phyloP scores from a whole-genome alignment of 495 filamentous ascomycete genomes.

The Penicillium waksmanii region DNA sequence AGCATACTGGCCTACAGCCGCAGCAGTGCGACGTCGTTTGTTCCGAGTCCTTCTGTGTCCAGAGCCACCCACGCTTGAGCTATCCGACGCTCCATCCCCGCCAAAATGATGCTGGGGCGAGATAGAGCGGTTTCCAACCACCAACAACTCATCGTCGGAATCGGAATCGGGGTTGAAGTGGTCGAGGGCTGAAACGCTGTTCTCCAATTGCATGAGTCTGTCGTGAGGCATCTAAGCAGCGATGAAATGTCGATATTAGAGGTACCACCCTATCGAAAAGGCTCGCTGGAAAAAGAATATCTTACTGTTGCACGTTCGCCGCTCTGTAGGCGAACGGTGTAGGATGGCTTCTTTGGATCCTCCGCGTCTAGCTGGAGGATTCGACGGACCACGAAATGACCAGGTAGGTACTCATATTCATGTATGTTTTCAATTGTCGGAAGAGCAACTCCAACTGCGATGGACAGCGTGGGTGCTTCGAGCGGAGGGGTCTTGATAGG shows the following conservation, averaged over 20 bases:
- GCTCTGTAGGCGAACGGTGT: conserved; percentile 51
- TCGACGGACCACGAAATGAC: conserved; percentile 43
- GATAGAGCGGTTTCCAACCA: background rate
- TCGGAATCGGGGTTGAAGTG: conserved; percentile 14
- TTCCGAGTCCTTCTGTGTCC: background rate
- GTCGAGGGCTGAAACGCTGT: conserved; percentile 36
- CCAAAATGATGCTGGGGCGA: background rate
- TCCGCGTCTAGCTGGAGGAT: conserved; percentile 42
- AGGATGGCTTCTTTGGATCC: conserved; percentile 31
- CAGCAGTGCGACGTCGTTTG: background rate
- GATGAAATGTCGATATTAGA: conserved; percentile 15
- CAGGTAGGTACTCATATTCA: conserved; percentile 54
- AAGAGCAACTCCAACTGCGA: conserved; percentile 35
- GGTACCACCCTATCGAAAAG: conserved; percentile 2
- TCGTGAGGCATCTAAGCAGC: conserved; percentile 29
- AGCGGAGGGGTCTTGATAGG: conserved; percentile 10
- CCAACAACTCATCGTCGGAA: conserved; percentile 23
- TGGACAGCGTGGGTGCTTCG: conserved; percentile 8
- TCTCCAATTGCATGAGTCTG: conserved; percentile 35
- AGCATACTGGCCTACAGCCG: background rate
- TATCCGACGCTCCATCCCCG: conserved; percentile 12
- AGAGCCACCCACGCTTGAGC: background rate
- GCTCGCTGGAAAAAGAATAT: conserved; percentile 1
- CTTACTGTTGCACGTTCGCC: conserved; percentile 50
- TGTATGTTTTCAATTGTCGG: conserved; percentile 40